Percentiles rank a stretch among this genome's conserved stretches.
Conservation (phyloP, 2,329 filamentous ascomycete genomes). For the Amauroascus niger region DNA sequence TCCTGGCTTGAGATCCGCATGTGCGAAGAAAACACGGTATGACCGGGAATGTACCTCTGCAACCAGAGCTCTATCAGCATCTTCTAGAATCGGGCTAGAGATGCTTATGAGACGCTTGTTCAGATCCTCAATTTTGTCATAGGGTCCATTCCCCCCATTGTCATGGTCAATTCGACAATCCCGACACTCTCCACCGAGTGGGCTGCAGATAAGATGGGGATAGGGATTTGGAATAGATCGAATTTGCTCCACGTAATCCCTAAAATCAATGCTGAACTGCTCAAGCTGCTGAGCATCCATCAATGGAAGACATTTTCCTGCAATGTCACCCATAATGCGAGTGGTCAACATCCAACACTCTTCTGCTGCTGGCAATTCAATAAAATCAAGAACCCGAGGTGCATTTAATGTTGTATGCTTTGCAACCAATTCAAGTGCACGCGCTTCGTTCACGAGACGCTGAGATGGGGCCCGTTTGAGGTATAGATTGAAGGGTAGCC, state of each 20-base stretch:
- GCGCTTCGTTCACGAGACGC: neutral
- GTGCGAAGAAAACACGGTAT: slow-evolving; percentile 18
- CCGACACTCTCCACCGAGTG: slow-evolving; percentile 8
- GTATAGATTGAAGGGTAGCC: slow-evolving; percentile 11
- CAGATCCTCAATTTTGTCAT: neutral
- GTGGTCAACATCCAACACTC: slow-evolving; percentile 12
- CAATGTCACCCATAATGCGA: slow-evolving; percentile 9
- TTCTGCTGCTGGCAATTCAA: slow-evolving; percentile 4
- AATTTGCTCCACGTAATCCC: slow-evolving; percentile 10
- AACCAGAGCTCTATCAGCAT: slow-evolving; percentile 7
- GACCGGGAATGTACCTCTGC: neutral
- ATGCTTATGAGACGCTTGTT: slow-evolving; percentile 11
- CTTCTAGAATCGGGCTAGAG: slow-evolving; percentile 8
- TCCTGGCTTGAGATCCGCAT: slow-evolving; percentile 20
- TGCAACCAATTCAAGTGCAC: neutral
- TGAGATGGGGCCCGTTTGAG: slow-evolving; percentile 1
- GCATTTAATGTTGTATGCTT: slow-evolving; percentile 5
- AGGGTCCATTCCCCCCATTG: slow-evolving; percentile 1
- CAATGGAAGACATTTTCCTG: slow-evolving; percentile 8
- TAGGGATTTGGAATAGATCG: slow-evolving; percentile 12
- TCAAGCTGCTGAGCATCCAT: slow-evolving; percentile 6
- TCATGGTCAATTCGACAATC: slow-evolving; percentile 12
- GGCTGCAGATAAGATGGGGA: slow-evolving; percentile 10
- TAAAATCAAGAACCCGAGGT: slow-evolving; percentile 10
- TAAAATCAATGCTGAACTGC: slow-evolving; percentile 12